Evolutionary conservation across 73 alveolate genomes (phyloP).

Genomic region (Paramecium biaurelia): DNA sequence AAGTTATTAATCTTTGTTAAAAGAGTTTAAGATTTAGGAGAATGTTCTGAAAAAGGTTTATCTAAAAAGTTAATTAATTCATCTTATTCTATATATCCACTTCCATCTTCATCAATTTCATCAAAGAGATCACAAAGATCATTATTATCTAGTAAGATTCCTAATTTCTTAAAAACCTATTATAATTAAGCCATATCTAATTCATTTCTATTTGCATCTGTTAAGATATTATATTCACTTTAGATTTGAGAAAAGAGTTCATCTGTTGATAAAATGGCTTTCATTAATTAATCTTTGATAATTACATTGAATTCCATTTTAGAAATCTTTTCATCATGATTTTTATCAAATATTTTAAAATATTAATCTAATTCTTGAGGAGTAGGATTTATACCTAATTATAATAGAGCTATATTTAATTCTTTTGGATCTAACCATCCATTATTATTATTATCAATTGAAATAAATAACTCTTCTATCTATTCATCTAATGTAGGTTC

Average conservation of each 20-base stretch:
- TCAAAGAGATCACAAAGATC: constrained; percentile 9
- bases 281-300: constrained; percentile 16
- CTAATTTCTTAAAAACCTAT: constrained; percentile 3
- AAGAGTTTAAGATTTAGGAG: not conserved
- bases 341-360: constrained; percentile 4
- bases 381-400: constrained; percentile 30
- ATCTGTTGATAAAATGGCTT: not conserved
- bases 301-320: not conserved
- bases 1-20: not conserved
- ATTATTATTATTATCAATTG: not conserved
- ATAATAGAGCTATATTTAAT: not conserved
- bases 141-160: not conserved
- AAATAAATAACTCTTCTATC: not conserved
- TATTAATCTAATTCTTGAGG: not conserved
- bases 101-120: constrained; percentile 42
- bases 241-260: not conserved
- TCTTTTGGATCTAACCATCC: constrained; percentile 42
- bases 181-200: constrained; percentile 17
- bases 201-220: constrained; percentile 50
- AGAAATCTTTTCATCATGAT: constrained; percentile 43
- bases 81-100: constrained; percentile 1
- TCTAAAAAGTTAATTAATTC: not conserved
- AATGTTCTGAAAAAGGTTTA: not conserved
- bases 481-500: not conserved
- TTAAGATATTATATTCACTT: not conserved